A percentile compares a stretch with the other conserved stretches of the same genome.
These are phyloP conservation scores for Gleditsia sinensis DNA, from an alignment of 306 rosid species.

Conservation along the genomic window DNA sequence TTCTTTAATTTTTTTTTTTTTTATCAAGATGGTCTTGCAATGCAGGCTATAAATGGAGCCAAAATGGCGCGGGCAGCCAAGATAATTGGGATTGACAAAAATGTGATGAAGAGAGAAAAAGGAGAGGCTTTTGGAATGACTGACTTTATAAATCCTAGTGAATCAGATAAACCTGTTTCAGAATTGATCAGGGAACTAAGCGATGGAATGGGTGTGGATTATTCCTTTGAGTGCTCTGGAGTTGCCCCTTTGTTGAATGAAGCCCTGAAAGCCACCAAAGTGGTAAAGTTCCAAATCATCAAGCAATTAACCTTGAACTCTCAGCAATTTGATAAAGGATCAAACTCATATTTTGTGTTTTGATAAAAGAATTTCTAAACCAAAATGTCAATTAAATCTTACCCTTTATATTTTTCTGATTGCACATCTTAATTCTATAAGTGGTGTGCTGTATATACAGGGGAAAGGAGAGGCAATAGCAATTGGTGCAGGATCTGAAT, in stretches of 20 bases:
- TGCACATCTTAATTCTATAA: not conserved
- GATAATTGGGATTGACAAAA: constrained; percentile 56
- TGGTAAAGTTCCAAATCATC: constrained; percentile 35
- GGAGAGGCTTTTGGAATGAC: constrained; percentile 54
- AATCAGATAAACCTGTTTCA: constrained; percentile 33
- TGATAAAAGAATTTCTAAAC: not conserved
- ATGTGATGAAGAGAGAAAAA: constrained; percentile 40
- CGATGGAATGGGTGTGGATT: constrained; percentile 61
- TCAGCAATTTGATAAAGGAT: too few species aligned
- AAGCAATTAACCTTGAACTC: not conserved
- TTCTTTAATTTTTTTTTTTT: too few species aligned
- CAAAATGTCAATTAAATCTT: not conserved
- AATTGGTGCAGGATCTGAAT: constrained; percentile 35
- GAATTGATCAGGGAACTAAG: constrained; percentile 42
- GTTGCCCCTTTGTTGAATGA: constrained; percentile 35
- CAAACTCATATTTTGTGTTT: not conserved
- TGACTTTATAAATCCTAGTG: constrained; percentile 43
- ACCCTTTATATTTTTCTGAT: not conserved
- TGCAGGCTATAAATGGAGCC: constrained; percentile 47
- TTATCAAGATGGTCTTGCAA: not conserved
- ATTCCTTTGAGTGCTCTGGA: constrained; percentile 55
- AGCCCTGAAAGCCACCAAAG: constrained; percentile 51
- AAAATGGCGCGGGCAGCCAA: constrained; percentile 42
- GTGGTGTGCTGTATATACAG: not conserved
- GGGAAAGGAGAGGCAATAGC: constrained; percentile 46